Evolutionary conservation across 2,329 filamentous ascomycete species (phyloP).

Genomic region (Xylariaceae sp.): DNA sequence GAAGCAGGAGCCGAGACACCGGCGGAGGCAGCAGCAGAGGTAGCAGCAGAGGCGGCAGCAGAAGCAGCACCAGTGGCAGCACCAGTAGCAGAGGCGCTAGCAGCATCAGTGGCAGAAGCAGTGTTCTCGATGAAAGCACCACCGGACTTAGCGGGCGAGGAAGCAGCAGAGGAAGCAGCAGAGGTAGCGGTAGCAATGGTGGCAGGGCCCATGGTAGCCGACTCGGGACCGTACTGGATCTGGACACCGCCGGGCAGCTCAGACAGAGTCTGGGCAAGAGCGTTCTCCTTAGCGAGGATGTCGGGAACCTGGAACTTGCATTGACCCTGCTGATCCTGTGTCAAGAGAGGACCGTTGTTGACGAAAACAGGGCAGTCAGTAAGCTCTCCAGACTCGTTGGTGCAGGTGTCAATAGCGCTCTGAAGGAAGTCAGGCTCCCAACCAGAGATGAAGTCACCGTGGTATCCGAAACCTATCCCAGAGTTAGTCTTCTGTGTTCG

Average conservation of each 20-base stretch:
- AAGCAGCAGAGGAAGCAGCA: background rate
- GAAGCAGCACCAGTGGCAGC: background rate
- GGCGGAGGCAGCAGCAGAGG: conserved; percentile 17
- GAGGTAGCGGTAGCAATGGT: conserved; percentile 19
- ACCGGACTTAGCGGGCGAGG: conserved; percentile 24
- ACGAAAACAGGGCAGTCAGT: conserved; percentile 71
- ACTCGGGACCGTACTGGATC: conserved; percentile 36
- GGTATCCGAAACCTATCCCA: conserved; percentile 61
- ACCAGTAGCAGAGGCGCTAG: conserved; percentile 2
- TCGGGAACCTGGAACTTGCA: conserved; percentile 61
- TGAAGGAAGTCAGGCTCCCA: conserved; percentile 69
- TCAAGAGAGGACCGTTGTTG: conserved; percentile 46
- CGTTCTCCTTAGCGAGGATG: conserved; percentile 52
- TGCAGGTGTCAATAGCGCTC: conserved; percentile 69
- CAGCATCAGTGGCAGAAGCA: conserved; percentile 11
- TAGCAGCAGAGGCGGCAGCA: conserved; percentile 7
- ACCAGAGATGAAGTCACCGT: conserved; percentile 75
- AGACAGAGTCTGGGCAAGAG: conserved; percentile 32
- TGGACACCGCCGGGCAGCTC: conserved; percentile 61
- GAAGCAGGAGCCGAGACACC: conserved; percentile 5
- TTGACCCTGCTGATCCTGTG: conserved; percentile 44
- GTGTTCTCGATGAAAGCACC: conserved; percentile 31
- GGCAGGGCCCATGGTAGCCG: conserved; percentile 22
- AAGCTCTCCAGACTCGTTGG: conserved; percentile 61
- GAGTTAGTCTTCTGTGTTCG: background rate